Evolutionary conservation across 1,284 basidiomycete genomes (phyloP).

Genomic region (Rhodotorula sp.): DNA sequence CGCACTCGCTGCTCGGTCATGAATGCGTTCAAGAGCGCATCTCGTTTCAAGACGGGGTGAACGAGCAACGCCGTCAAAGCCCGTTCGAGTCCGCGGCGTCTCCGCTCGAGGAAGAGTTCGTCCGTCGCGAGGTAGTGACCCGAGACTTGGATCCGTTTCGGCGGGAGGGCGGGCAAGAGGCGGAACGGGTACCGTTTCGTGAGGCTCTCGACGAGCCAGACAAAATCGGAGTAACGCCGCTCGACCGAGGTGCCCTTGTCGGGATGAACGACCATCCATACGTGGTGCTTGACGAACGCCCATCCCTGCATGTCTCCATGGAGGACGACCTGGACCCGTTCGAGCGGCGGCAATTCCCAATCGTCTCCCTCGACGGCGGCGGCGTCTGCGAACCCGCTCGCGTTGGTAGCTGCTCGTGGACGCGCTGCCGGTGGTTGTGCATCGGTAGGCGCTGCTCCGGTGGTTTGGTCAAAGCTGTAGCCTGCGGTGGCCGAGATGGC

Average conservation of each 20-base stretch:
- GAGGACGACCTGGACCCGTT: conserved; percentile 16
- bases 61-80: conserved; percentile 81
- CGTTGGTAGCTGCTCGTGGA: neutral
- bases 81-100: conserved; percentile 78
- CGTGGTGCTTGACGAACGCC: conserved; percentile 29
- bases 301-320: conserved; percentile 19
- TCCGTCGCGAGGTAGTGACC: conserved; percentile 60
- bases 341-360: conserved; percentile 19
- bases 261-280: conserved; percentile 20
- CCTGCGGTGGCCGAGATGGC: neutral
- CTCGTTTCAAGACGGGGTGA: conserved; percentile 82
- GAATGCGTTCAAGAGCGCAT: conserved; percentile 76
- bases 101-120: conserved; percentile 80
- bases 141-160: conserved; percentile 83
- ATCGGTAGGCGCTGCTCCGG: neutral
- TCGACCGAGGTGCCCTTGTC: conserved; percentile 44
- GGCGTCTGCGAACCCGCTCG: conserved; percentile 5
- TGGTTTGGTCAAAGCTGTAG: neutral
- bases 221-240: conserved; percentile 78
- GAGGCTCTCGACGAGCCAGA: conserved; percentile 79
- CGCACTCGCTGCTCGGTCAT: conserved; percentile 43
- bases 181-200: conserved; percentile 77
- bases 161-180: conserved; percentile 80
- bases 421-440: neutral
- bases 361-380: neutral